phyloP scores from a whole-genome alignment of 441 rosid genomes.

The Euphorbia celastroides region DNA sequence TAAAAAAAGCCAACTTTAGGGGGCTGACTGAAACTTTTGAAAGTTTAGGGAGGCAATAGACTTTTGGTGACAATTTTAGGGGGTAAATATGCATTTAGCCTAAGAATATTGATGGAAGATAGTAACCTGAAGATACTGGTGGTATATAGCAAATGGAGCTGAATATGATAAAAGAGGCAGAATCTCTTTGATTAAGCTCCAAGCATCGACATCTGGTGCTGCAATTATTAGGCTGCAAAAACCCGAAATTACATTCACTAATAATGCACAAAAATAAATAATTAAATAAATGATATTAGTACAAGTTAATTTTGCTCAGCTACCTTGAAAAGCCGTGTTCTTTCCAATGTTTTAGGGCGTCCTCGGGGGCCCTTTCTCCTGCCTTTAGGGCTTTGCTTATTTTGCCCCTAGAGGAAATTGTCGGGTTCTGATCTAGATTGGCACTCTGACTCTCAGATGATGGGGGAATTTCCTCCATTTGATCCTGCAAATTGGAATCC shows the following conservation, averaged over 20 bases:
- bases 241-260: conserved; percentile 4
- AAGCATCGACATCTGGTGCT: conserved; percentile 76
- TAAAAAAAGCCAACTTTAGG: too few species aligned
- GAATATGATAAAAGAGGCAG: conserved; percentile 76
- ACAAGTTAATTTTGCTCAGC: conserved; percentile 8
- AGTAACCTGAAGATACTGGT: conserved; percentile 83
- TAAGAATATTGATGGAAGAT: too few species aligned
- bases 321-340: conserved; percentile 90
- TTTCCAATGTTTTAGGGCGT: conserved; percentile 56
- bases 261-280: background rate
- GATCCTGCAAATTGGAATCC: too few species aligned
- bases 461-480: conserved; percentile 34
- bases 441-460: conserved; percentile 35
- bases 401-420: conserved; percentile 27
- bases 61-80: too few species aligned
- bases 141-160: conserved; percentile 85
- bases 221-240: conserved; percentile 70
- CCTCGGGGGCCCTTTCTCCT: conserved; percentile 65
- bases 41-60: too few species aligned
- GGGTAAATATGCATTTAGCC: too few species aligned
- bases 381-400: conserved; percentile 52
- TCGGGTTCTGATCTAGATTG: conserved; percentile 23
- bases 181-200: conserved; percentile 60
- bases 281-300: background rate
- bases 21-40: too few species aligned